These are phyloP conservation scores for Periconia macrospinosa DNA, from an alignment of 2,329 filamentous ascomycete species.

Conservation along the genomic window DNA sequence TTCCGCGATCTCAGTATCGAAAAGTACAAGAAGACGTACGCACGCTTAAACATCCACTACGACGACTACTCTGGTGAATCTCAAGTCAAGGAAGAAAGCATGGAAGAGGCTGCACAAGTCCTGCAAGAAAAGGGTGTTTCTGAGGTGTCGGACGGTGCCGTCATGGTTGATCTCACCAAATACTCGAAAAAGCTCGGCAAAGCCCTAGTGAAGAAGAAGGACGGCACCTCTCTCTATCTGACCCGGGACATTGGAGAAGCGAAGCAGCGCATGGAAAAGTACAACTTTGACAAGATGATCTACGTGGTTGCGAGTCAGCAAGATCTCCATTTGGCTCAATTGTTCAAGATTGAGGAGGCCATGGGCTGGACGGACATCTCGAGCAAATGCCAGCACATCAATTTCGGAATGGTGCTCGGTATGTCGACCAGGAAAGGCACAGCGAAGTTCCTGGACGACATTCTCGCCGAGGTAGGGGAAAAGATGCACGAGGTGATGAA, in stretches of 20 bases:
- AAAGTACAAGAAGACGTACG: slow-evolving; percentile 66
- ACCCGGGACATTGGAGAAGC: slow-evolving; percentile 70
- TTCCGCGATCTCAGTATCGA: slow-evolving; percentile 67
- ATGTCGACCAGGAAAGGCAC: slow-evolving; percentile 66
- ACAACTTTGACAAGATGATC: slow-evolving; percentile 69
- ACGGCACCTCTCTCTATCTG: slow-evolving; percentile 69
- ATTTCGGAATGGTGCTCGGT: slow-evolving; percentile 68
- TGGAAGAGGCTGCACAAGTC: slow-evolving; percentile 61
- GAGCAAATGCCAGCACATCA: slow-evolving; percentile 63
- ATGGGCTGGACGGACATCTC: slow-evolving; percentile 64
- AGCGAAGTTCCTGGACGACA: slow-evolving; percentile 57
- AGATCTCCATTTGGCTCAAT: slow-evolving; percentile 65
- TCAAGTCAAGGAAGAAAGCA: slow-evolving; percentile 64
- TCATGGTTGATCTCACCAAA: slow-evolving; percentile 70
- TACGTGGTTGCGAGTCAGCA: slow-evolving; percentile 68
- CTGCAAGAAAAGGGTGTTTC: slow-evolving; percentile 64
- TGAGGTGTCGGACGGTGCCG: slow-evolving; percentile 66
- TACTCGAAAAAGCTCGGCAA: slow-evolving; percentile 70
- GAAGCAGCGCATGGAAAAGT: slow-evolving; percentile 63
- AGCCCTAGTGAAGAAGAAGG: slow-evolving; percentile 67
- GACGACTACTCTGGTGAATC: slow-evolving; percentile 72
- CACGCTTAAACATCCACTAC: slow-evolving; percentile 65
- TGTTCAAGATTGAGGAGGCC: slow-evolving; percentile 66
- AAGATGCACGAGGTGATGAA: slow-evolving; percentile 98
- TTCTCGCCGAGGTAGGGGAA: slow-evolving; percentile 67